These are phyloP conservation scores for Sugiyamaella novakii DNA, from an alignment of 1,139 yeast species.

Conservation along the genomic window DNA sequence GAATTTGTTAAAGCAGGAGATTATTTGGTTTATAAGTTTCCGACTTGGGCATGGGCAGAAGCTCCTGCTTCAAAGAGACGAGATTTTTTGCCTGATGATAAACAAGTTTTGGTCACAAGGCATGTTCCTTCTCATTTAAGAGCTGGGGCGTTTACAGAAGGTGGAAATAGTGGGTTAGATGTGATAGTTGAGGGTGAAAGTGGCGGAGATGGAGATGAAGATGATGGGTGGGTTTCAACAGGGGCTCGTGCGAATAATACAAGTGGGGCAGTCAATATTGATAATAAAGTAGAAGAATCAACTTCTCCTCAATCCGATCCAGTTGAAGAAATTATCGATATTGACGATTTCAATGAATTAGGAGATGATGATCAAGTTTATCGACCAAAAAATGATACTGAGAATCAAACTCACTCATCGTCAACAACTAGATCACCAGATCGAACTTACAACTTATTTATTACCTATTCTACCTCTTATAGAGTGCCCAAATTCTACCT, in stretches of 20 bases:
- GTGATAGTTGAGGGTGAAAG: constrained; percentile 8
- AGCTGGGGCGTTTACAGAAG: constrained; percentile 58
- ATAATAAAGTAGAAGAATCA: no score
- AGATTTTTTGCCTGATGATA: constrained; percentile 79
- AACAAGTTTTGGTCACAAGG: constrained; percentile 81
- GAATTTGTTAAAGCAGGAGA: constrained; percentile 95
- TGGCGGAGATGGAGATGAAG: constrained; percentile 44
- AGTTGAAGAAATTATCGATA: constrained; percentile 37
- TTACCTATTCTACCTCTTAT: constrained; percentile 90
- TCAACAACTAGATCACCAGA: constrained; percentile 43
- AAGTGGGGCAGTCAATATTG: no score
- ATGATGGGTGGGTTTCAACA: constrained; percentile 59
- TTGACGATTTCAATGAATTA: constrained; percentile 38
- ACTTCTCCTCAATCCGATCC: no score
- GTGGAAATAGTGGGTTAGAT: constrained; percentile 40
- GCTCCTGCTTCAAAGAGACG: constrained; percentile 62
- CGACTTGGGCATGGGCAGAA: constrained; percentile 93
- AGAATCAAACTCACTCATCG: constrained; percentile 1
- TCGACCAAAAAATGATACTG: constrained; percentile 11
- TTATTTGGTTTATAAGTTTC: constrained; percentile 83
- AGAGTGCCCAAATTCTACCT: constrained; percentile 93
- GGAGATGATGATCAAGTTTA: constrained; percentile 33
- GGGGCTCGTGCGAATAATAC: constrained; percentile 41
- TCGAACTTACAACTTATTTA: constrained; percentile 83
- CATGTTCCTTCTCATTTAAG: constrained; percentile 87